phyloP scores from a whole-genome alignment of 2,329 filamentous ascomycete genomes.

The Whalleya microplaca region DNA sequence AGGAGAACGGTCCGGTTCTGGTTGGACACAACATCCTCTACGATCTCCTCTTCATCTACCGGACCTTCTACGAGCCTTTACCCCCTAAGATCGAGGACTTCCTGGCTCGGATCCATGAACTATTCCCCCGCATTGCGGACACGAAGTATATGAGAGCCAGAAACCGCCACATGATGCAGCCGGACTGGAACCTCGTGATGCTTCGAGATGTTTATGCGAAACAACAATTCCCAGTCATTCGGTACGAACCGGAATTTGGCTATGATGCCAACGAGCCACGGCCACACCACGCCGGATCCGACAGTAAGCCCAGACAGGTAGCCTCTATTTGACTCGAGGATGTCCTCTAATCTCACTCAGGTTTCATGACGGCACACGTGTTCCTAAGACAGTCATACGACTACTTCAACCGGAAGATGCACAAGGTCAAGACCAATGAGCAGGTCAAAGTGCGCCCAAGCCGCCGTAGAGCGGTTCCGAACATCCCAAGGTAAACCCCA shows the following conservation, averaged over 20 bases:
- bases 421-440: not conserved
- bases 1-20: conserved; percentile 43
- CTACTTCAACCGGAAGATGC: conserved; percentile 1
- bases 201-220: conserved; percentile 47
- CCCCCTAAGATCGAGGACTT: conserved; percentile 60
- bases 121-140: conserved; percentile 57
- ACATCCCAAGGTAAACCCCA: not conserved
- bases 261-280: conserved; percentile 29
- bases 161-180: conserved; percentile 41
- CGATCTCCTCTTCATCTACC: conserved; percentile 66
- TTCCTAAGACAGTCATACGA: conserved; percentile 18
- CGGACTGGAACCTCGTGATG: conserved; percentile 50
- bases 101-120: conserved; percentile 48
- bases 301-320: conserved; percentile 45
- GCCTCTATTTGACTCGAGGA: not conserved
- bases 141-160: conserved; percentile 59
- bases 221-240: conserved; percentile 46
- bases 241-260: conserved; percentile 26
- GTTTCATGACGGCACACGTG: conserved; percentile 45
- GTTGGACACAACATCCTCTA: conserved; percentile 69
- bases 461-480: not conserved
- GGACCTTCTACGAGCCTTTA: conserved; percentile 62
- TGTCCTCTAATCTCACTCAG: conserved; percentile 26
- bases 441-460: not conserved
- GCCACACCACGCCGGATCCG: conserved; percentile 63